Percentiles rank a stretch among this genome's conserved stretches.
Evolutionary conservation across 2,329 filamentous ascomycete genomes (phyloP).

Genomic region (Colletotrichum lupini): DNA sequence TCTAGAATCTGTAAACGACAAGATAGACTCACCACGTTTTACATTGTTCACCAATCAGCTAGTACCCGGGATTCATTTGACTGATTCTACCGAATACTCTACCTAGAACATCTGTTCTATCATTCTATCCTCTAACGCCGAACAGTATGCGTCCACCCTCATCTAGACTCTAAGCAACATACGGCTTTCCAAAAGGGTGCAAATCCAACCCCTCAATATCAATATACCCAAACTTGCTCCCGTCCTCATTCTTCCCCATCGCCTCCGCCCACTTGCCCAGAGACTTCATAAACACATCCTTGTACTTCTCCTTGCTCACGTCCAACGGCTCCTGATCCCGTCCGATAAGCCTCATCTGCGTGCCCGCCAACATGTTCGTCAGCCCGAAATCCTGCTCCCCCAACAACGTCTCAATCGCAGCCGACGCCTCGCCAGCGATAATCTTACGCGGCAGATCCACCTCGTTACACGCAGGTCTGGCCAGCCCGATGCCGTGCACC

Average conservation of each 20-base stretch:
- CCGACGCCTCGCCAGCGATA: constrained; percentile 51
- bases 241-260: constrained; percentile 46
- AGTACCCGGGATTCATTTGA: background rate
- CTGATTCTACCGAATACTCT: background rate
- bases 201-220: constrained; percentile 46
- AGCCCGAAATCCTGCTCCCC: constrained; percentile 63
- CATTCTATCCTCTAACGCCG: background rate
- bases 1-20: too few relatives aligned
- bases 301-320: constrained; percentile 45
- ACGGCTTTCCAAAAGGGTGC: constrained; percentile 43
- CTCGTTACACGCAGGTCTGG: constrained; percentile 47
- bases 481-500: constrained; percentile 71
- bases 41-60: background rate
- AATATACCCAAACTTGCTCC: constrained; percentile 44
- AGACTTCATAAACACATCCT: constrained; percentile 42
- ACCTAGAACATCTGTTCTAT: background rate
- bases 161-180: background rate
- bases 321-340: constrained; percentile 45
- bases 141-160: background rate
- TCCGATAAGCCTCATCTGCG: constrained; percentile 47
- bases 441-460: constrained; percentile 42
- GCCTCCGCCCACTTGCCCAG: constrained; percentile 43
- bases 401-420: constrained; percentile 58
- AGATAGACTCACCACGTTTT: too few relatives aligned
- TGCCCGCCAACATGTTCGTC: constrained; percentile 43